phyloP scores from a whole-genome alignment of 371 early-diverging fungal species.

The Rhizopus microsporus region DNA sequence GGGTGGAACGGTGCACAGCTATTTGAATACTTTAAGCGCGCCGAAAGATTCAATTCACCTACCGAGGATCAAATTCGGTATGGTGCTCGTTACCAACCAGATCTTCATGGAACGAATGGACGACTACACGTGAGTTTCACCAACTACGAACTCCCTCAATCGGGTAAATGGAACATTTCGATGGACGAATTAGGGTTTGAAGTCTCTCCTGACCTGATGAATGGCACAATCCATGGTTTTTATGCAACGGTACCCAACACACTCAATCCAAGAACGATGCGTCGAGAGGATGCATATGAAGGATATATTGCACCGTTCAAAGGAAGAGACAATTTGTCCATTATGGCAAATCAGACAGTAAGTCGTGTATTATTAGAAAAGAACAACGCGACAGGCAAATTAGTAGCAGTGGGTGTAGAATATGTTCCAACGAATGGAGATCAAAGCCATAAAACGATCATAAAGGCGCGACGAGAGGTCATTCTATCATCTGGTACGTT shows the following conservation, averaged over 20 bases:
- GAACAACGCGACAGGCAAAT: neutral
- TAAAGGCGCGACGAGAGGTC: conserved; percentile 23
- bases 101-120: conserved; percentile 12
- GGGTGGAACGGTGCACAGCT: conserved; percentile 29
- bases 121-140: conserved; percentile 11
- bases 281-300: conserved; percentile 15
- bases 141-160: conserved; percentile 17
- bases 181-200: conserved; percentile 12
- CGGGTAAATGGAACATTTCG: conserved; percentile 15
- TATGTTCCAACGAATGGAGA: conserved; percentile 10
- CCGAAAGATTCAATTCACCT: conserved; percentile 16
- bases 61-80: conserved; percentile 7
- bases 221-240: conserved; percentile 14
- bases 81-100: conserved; percentile 13
- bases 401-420: conserved; percentile 22
- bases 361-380: conserved; percentile 9
- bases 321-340: conserved; percentile 7
- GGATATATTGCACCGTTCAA: conserved; percentile 11
- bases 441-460: conserved; percentile 9
- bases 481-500: conserved; percentile 25
- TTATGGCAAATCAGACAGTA: conserved; percentile 16
- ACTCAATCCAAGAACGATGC: conserved; percentile 14
- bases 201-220: conserved; percentile 9
- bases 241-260: conserved; percentile 21
- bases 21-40: conserved; percentile 22